Base-by-base conservation (phyloP, 768 basidiomycete species). In the Candolleomyces eurysporus region DNA sequence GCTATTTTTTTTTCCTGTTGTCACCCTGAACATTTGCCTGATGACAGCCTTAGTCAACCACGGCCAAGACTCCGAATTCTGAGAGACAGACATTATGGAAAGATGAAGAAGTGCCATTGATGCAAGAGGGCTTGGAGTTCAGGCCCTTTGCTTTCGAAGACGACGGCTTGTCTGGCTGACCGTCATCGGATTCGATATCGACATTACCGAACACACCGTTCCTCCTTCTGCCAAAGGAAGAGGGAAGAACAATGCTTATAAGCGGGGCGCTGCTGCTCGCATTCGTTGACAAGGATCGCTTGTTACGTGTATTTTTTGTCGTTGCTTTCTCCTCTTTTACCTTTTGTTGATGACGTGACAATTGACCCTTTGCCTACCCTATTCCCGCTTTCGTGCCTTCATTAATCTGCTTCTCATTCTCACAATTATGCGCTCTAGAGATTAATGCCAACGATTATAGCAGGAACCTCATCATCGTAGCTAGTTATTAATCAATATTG, bases 41-140 rank as follows among this genome's bases (percentile, higher is more conserved):
- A 52, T 50, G 11, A 11, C 36, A 36, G 3, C 36, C 36, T 36
- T 11, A 68, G 69, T 42, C 63, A 40, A 69, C 63, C 53, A 61
- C 65, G 71, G 72, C 69, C 59, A 75, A 74, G 60, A 67, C 72
- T 32, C 56, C 70, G 46, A 75, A 75, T 49, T 61, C 66, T 39
- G 76, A 80, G 26, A 78, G 83, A 57, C 76, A 76, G 62, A 59
- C 64, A 21, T 78, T 79, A 63, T 91, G 89, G 89, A 73, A 83
- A 39, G 81, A 79, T 43, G 68, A 77, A 13, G 69, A 73, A n/a
- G 76, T 87, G 48, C 74, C 70, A 7, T 70, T 65, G 16, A 79
- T 81, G 65, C 83, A 89, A 14, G 78, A 82, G 48, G 59, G 75
- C 8, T 74, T 90, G 21, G 67, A 70, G 59, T 74, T 73, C 59